A percentile compares a stretch with the other conserved stretches of the same genome.
Conservation (phyloP, 108 stramenopile species). For the Skeletonema tropicum region DNA sequence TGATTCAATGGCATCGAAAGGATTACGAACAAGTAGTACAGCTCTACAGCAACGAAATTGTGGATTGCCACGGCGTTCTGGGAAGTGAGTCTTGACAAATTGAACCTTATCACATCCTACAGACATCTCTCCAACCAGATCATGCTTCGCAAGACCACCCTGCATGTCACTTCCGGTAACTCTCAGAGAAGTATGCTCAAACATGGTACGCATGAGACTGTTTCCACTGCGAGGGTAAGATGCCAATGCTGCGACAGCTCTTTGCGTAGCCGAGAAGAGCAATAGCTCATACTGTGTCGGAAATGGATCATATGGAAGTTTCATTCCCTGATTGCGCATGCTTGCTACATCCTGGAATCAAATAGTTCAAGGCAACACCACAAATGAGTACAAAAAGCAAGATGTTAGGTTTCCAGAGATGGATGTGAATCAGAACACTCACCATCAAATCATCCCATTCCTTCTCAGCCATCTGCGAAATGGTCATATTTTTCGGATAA, state of each 20-base stretch:
- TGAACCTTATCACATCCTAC: conserved; percentile 71
- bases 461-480: conserved; percentile 52
- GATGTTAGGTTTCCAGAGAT: neutral
- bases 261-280: conserved; percentile 63
- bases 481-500: conserved; percentile 50
- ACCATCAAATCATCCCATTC: conserved; percentile 64
- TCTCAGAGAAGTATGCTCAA: conserved; percentile 72
- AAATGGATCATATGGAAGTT: conserved; percentile 30
- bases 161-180: conserved; percentile 93
- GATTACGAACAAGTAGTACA: conserved; percentile 90
- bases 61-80: conserved; percentile 77
- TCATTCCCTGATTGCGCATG: conserved; percentile 17
- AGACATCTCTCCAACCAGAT: conserved; percentile 82
- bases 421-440: conserved; percentile 11
- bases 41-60: conserved; percentile 59
- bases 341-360: conserved; percentile 17
- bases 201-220: conserved; percentile 74
- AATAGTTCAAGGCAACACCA: neutral
- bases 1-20: conserved; percentile 93
- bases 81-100: conserved; percentile 93
- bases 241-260: conserved; percentile 71
- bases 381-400: neutral
- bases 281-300: conserved; percentile 61
- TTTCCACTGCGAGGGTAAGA: conserved; percentile 88
- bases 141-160: conserved; percentile 75